phyloP scores from a whole-genome alignment of 192 early-diverging fungal genomes.

The Backusella mclennaniae region DNA sequence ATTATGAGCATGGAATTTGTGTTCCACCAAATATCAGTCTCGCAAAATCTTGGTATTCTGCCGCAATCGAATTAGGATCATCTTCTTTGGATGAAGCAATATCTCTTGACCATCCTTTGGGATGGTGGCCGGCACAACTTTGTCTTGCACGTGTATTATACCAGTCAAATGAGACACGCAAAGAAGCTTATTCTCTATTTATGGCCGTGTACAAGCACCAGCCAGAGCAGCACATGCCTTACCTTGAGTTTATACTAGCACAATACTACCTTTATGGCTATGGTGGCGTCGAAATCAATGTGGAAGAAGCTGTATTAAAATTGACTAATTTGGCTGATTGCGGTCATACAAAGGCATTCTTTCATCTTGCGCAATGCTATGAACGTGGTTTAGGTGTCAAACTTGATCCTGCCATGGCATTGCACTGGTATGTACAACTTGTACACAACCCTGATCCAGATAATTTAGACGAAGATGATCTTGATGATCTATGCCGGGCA shows the following conservation, averaged over 20 bases:
- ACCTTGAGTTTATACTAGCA: conserved; percentile 22
- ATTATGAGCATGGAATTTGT: conserved; percentile 41
- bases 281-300: conserved; percentile 24
- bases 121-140: conserved; percentile 31
- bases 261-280: conserved; percentile 33
- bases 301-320: conserved; percentile 13
- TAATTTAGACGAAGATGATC: conserved; percentile 28
- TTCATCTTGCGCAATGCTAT: conserved; percentile 36
- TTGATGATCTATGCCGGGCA: conserved; percentile 23
- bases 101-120: background rate
- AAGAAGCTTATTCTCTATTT: conserved; percentile 20
- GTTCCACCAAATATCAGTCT: conserved; percentile 31
- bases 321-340: conserved; percentile 23
- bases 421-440: conserved; percentile 26
- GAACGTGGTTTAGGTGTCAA: conserved; percentile 29
- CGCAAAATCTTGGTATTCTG: conserved; percentile 22
- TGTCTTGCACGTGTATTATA: conserved; percentile 30
- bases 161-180: conserved; percentile 12
- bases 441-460: conserved; percentile 11
- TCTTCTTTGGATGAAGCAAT: background rate
- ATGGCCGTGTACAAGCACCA: conserved; percentile 13
- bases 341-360: conserved; percentile 23
- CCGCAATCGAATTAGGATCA: conserved; percentile 10
- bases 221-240: background rate
- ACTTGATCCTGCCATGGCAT: conserved; percentile 18